Conservation (phyloP, 352 stramenopile genomes). For the Albugo candida region DNA sequence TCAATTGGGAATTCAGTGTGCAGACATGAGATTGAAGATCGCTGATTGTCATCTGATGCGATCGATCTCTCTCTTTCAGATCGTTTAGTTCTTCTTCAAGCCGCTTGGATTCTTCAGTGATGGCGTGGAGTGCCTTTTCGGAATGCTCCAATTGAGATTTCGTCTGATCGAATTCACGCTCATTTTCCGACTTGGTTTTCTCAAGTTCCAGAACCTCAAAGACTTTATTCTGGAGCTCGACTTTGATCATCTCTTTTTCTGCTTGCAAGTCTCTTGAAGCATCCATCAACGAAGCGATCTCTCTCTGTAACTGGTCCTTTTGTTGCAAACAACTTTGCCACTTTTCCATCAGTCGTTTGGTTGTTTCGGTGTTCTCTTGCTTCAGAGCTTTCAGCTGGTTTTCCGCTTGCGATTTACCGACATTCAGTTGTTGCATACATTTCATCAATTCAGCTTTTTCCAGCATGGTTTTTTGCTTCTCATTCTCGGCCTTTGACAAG, state of each 20-base stretch:
- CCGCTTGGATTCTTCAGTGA: too few relatives aligned
- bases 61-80: too few relatives aligned
- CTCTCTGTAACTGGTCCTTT: constrained; percentile 16
- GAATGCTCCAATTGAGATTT: too few relatives aligned
- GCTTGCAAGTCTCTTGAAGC: constrained; percentile 5
- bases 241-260: constrained; percentile 11
- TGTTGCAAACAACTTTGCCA: neutral
- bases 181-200: too few relatives aligned
- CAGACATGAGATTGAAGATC: too few relatives aligned
- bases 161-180: too few relatives aligned
- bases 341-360: neutral
- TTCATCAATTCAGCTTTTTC: constrained; percentile 57
- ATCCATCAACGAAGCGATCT: too few relatives aligned
- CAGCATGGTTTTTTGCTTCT: constrained; percentile 32
- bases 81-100: too few relatives aligned
- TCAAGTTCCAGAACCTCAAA: neutral
- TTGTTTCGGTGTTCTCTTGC: neutral
- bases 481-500: constrained; percentile 17
- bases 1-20: neutral
- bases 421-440: constrained; percentile 54
- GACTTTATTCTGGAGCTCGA: constrained; percentile 19
- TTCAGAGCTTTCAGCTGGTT: constrained; percentile 1
- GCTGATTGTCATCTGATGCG: too few relatives aligned
- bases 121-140: too few relatives aligned
- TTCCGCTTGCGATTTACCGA: constrained; percentile 43